Conservation (phyloP, 2,329 filamentous ascomycete genomes). For the Aspergillus novoparasiticus region DNA sequence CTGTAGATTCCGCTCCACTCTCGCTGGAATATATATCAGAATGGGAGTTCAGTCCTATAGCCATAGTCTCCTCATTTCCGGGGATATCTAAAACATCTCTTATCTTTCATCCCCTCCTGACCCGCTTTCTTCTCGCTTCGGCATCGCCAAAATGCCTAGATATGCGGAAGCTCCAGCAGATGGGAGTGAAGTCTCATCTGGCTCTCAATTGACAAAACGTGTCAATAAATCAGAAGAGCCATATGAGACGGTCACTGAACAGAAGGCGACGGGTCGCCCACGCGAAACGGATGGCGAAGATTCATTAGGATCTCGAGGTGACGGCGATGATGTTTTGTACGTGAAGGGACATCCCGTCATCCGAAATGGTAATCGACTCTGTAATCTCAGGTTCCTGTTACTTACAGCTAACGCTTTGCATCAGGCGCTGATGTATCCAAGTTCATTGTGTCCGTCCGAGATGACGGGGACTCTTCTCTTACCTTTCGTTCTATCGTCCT, state of each 20-base stretch:
- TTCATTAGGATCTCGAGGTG: background rate
- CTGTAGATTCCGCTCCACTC: background rate
- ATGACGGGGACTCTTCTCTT: constrained; percentile 24
- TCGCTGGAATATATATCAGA: background rate
- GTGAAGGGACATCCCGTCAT: constrained; percentile 1
- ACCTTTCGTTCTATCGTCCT: constrained; percentile 25
- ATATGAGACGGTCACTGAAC: background rate
- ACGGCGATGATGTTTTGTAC: background rate
- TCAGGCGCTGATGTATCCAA: constrained; percentile 24
- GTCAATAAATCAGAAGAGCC: background rate
- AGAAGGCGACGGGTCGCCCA: background rate
- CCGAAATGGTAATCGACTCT: background rate
- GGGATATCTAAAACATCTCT: background rate
- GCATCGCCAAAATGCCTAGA: background rate
- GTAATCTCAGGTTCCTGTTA: too few relatives aligned
- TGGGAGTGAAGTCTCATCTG: background rate
- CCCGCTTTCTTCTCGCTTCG: background rate
- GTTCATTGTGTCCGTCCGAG: constrained; percentile 21
- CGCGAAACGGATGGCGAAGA: background rate
- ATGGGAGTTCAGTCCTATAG: background rate
- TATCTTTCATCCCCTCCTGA: background rate
- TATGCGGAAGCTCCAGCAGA: background rate
- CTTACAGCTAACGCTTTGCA: background rate
- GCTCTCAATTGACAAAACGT: background rate
- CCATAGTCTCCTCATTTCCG: background rate